Conservation (phyloP, 352 stramenopile genomes). For the Phytophthora pseudosyringae region DNA sequence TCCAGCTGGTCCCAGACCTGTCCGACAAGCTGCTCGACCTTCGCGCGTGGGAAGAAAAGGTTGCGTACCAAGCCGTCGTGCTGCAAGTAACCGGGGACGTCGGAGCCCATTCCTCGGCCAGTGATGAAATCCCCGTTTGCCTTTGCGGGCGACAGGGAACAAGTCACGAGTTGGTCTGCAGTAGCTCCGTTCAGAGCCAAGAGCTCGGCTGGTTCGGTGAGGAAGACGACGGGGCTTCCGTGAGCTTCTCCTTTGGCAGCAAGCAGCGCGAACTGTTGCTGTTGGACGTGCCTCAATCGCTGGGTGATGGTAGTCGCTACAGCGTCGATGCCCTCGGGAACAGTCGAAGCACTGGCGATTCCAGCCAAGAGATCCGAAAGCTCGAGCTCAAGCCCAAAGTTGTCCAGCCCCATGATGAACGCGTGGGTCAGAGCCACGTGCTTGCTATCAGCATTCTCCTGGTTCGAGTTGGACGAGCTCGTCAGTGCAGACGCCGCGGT, state of each 20-base stretch:
- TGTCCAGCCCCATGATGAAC: constrained; percentile 45
- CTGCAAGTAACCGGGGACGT: constrained; percentile 65
- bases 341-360: constrained; percentile 15
- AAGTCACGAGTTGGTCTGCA: constrained; percentile 8
- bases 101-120: constrained; percentile 34
- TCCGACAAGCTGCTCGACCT: constrained; percentile 55
- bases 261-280: constrained; percentile 27
- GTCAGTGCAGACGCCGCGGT: neutral
- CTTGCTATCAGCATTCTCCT: constrained; percentile 16
- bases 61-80: constrained; percentile 70
- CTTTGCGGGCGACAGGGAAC: neutral
- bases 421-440: constrained; percentile 36
- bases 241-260: constrained; percentile 10
- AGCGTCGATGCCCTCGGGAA: constrained; percentile 25
- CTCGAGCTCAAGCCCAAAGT: constrained; percentile 36
- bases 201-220: constrained; percentile 62
- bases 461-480: neutral
- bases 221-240: constrained; percentile 31
- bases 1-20: constrained; percentile 72
- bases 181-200: constrained; percentile 4
- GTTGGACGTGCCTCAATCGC: constrained; percentile 35
- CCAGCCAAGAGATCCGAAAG: constrained; percentile 40
- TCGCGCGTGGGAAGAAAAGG: constrained; percentile 47
- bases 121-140: constrained; percentile 47
- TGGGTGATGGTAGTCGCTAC: constrained; percentile 23